A percentile compares a stretch with the other conserved stretches of the same genome.
Evolutionary conservation across 1,139 yeast genomes (phyloP).

Genomic region (Zhuliangozyma blackwelliae): DNA sequence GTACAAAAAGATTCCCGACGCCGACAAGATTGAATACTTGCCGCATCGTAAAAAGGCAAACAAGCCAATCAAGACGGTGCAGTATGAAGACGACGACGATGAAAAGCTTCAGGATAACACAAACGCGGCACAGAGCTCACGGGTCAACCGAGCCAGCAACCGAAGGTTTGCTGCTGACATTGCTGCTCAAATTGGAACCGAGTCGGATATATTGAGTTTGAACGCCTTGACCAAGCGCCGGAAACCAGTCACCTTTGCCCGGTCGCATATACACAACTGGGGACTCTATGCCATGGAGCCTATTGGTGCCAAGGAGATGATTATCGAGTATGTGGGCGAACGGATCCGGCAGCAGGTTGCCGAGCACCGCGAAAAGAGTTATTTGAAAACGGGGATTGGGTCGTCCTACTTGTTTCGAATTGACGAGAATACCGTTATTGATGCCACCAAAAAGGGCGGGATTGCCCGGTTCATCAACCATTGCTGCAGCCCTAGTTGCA

Average conservation of each 20-base stretch:
- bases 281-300: constrained; percentile 95
- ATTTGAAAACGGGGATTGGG: constrained; percentile 88
- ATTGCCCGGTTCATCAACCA: constrained; percentile 95
- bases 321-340: constrained; percentile 98
- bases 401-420: constrained; percentile 89
- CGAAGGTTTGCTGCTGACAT: constrained; percentile 90
- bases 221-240: constrained; percentile 80
- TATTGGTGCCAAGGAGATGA: constrained; percentile 92
- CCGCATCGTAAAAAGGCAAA: constrained; percentile 65
- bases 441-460: constrained; percentile 96
- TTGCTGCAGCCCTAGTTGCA: constrained; percentile 95
- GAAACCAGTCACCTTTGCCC: constrained; percentile 91
- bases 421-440: constrained; percentile 92
- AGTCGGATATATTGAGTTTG: constrained; percentile 74
- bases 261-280: constrained; percentile 98
- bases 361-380: constrained; percentile 84
- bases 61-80: constrained; percentile 54
- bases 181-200: constrained; percentile 77
- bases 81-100: constrained; percentile 52
- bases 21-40: constrained; percentile 67
- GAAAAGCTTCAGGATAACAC: constrained; percentile 24
- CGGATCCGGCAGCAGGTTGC: constrained; percentile 92
- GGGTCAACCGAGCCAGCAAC: constrained; percentile 84
- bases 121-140: constrained; percentile 54
- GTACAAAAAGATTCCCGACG: constrained; percentile 67